Conservation (phyloP, 108 stramenopile genomes). For the Cyclotella kingstonii region DNA sequence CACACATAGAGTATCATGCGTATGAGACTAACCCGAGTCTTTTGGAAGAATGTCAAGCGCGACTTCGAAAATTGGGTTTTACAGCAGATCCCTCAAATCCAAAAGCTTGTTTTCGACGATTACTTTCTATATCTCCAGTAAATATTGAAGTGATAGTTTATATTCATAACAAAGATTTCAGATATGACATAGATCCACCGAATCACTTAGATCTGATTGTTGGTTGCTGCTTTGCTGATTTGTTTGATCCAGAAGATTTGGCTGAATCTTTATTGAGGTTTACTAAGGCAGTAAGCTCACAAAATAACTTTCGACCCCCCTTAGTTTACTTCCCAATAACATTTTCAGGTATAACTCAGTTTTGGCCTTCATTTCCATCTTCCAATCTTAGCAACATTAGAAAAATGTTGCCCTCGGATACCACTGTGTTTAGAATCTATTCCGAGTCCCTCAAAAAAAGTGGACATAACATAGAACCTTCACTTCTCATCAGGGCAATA, state of each 20-base stretch:
- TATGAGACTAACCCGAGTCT: slow-evolving; percentile 75
- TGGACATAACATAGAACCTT: slow-evolving; percentile 81
- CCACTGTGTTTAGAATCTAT: slow-evolving; percentile 69
- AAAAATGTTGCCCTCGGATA: slow-evolving; percentile 74
- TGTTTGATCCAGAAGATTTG: slow-evolving; percentile 71
- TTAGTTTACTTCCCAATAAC: slow-evolving; percentile 92
- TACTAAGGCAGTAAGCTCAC: slow-evolving; percentile 6
- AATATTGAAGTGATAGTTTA: slow-evolving; percentile 48
- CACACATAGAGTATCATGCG: slow-evolving; percentile 61
- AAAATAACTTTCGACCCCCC: slow-evolving; percentile 18
- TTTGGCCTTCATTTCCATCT: slow-evolving; percentile 40
- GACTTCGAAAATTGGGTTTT: slow-evolving; percentile 58
- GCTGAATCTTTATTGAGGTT: slow-evolving; percentile 50
- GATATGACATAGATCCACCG: slow-evolving; percentile 24
- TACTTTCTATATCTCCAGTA: slow-evolving; percentile 5
- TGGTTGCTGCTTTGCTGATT: slow-evolving; percentile 89
- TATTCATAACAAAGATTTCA: slow-evolving; percentile 58
- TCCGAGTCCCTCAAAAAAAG: slow-evolving; percentile 62
- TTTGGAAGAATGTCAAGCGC: slow-evolving; percentile 42
- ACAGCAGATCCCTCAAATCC: slow-evolving; percentile 9
- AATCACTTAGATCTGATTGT: slow-evolving; percentile 67
- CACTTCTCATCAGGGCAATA: slow-evolving; percentile 54
- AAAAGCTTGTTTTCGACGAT: slow-evolving; percentile 1
- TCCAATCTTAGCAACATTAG: slow-evolving; percentile 31
- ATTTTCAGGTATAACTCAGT: slow-evolving; percentile 78